Evolutionary conservation across 108 stramenopile genomes (phyloP), one percentile per base, ranked within the genome.

Genomic region (Stephanodiscus triporus): DNA sequence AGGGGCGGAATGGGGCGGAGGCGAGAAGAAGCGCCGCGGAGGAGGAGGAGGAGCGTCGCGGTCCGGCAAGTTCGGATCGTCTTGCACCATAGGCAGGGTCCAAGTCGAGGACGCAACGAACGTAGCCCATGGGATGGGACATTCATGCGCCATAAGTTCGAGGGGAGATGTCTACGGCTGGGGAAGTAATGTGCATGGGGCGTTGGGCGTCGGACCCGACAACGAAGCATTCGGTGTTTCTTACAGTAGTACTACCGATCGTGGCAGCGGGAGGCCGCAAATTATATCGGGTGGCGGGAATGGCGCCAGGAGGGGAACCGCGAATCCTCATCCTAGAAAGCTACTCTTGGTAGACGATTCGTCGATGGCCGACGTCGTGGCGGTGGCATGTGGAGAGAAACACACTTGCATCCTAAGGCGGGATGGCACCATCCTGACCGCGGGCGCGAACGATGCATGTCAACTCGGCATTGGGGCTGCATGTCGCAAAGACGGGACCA

Each of bases 341-440:
- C 54, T 65, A 57, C 23, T 26, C 16, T 4, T 68, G 20, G 40
- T 30, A 32, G 48, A 9, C 42, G 4, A 23, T n/a, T n/a, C n/a
- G n/a, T n/a, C n/a, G 10, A 24, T 11, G 8, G 45, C 17, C 23
- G 58, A 45, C 10, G 30, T 20, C 48, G 19, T 29, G 26, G 49
- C 30, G 20, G 73, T 58, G 27, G 74, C 58, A 26, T 75, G 74
- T 29, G 74, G 74, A 2, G 66, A 75, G 9, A 47, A 66, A 43
- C 63, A 65, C 34, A 67, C 58, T 13, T 67, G 57, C 32, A 58
- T 75, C 48, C 65, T 75, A 7, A 11, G 5, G 37, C 27, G 49
- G 47, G 58, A 75, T 22, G 74, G 74, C 9, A 49, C 30, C 20
- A 23, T 75, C 19, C 8, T 66, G 11, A 56, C 58, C 17, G 23